Evolutionary conservation across 2,329 filamentous ascomycete species (phyloP).

Genomic region (Fusarium sp.): DNA sequence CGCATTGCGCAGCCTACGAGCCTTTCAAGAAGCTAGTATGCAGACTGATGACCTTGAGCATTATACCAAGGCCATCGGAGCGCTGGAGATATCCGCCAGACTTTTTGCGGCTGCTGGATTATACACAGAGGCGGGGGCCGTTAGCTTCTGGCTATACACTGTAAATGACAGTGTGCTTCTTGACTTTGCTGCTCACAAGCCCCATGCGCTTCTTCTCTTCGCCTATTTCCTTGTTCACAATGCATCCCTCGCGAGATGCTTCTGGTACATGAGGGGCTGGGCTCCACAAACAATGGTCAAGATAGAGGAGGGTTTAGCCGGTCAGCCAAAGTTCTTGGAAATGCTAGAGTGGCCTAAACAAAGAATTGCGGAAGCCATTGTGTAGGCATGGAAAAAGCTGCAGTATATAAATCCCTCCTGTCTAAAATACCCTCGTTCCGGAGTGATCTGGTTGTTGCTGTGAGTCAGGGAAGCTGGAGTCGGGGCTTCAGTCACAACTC

Average conservation of each 20-base stretch:
- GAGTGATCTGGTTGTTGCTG: background rate
- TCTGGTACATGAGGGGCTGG: conserved; percentile 45
- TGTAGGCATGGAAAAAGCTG: background rate
- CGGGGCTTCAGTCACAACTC: conserved; percentile 44
- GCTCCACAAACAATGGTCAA: conserved; percentile 31
- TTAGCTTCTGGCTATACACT: conserved; percentile 42
- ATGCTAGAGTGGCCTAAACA: conserved; percentile 40
- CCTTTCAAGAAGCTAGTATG: conserved; percentile 36
- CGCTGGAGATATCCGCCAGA: conserved; percentile 30
- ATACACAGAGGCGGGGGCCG: conserved; percentile 37
- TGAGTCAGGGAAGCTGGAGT: background rate
- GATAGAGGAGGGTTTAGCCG: conserved; percentile 32
- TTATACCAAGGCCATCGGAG: conserved; percentile 34
- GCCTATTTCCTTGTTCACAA: conserved; percentile 41
- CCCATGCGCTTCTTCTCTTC: conserved; percentile 43
- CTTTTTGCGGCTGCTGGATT: conserved; percentile 38
- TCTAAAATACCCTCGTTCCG: background rate
- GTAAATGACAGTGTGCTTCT: conserved; percentile 40
- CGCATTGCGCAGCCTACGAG: conserved; percentile 32
- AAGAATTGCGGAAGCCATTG: conserved; percentile 25
- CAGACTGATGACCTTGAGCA: conserved; percentile 28
- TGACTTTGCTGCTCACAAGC: conserved; percentile 39
- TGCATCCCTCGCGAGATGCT: conserved; percentile 39
- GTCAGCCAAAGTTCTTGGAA: conserved; percentile 30
- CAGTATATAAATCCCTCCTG: background rate